Evolutionary conservation across 805 yeast species (phyloP).

Genomic region (Suhomyces kilbournensis): DNA sequence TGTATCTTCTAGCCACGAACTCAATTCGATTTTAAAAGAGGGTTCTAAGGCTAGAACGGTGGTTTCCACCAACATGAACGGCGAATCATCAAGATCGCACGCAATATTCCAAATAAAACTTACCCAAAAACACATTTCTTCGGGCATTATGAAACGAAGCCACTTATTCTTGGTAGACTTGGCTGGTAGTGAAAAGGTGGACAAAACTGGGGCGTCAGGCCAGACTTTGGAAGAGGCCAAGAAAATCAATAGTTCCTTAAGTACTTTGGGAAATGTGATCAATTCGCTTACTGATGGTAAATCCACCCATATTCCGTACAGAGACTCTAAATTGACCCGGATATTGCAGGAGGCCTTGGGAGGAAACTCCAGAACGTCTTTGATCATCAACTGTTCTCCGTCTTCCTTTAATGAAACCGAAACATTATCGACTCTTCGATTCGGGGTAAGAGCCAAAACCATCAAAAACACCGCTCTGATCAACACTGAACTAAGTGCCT

Average conservation of each 20-base stretch:
- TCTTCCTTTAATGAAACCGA: slow-evolving; percentile 54
- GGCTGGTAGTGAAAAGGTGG: slow-evolving; percentile 83
- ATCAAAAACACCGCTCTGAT: slow-evolving; percentile 64
- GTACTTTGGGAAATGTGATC: slow-evolving; percentile 78
- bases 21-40: slow-evolving; percentile 52
- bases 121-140: slow-evolving; percentile 52
- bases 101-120: slow-evolving; percentile 70
- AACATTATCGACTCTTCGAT: slow-evolving; percentile 68
- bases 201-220: slow-evolving; percentile 75
- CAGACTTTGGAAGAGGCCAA: slow-evolving; percentile 78
- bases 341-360: slow-evolving; percentile 78
- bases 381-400: slow-evolving; percentile 74
- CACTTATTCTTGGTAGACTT: slow-evolving; percentile 74
- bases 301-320: slow-evolving; percentile 64
- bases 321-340: slow-evolving; percentile 77
- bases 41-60: slow-evolving; percentile 58
- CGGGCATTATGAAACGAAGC: slow-evolving; percentile 60
- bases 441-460: slow-evolving; percentile 69
- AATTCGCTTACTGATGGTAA: slow-evolving; percentile 71
- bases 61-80: slow-evolving; percentile 66
- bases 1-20: slow-evolving; percentile 57
- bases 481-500: slow-evolving; percentile 54
- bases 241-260: slow-evolving; percentile 74
- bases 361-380: slow-evolving; percentile 75
- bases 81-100: slow-evolving; percentile 75